Base-by-base conservation (phyloP, 2,329 filamentous ascomycete species). In the Botrytis deweyae region DNA sequence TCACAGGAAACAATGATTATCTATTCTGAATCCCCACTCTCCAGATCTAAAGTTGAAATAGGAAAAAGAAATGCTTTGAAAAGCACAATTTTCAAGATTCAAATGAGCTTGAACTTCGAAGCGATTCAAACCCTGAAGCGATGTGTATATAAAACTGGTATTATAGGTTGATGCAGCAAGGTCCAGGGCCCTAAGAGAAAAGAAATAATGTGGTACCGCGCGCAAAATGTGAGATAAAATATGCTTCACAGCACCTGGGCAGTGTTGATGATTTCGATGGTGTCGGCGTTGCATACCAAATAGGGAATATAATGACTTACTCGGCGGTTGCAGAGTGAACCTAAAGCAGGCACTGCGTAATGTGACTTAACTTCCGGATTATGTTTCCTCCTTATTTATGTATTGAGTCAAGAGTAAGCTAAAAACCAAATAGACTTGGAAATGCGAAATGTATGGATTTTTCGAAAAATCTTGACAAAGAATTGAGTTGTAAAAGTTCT, bases 121-220 rank as follows among this genome's bases (percentile, higher is more conserved):
- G 46, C 46, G n/a, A 64, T 44, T 9, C 18, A 36, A 38, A 49
- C 33, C 33, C 44, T 63, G 72, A 75, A 77, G 74, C 62, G 68
- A 76, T 74, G 74, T 75, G 74, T 76, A 79, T 79, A 79, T 72
- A 66, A 74, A 72, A 72, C 52, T 70, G 75, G 58, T 76, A 66
- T 76, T 78, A 78, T 78, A 78, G 74, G 76, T 75, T 46, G 71
- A 69, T 59, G 63, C 52, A 70, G 67, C 72, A 62, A 73, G 74
- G 75, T 66, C 65, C 58, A 68, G 69, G 66, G 36, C 42, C 64
- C 65, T 44, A 42, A 65, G 49, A 49, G 55, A 58, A 58, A 46
- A 59, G 25, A 49, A 42, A 72, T 72, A 40, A 68, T 68, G 63
- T 61, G 63, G 52, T 72, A 68, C 63, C 52, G 52, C 71, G 25